A percentile compares a stretch with the other conserved stretches of the same genome.
Conservation (phyloP, 2,329 filamentous ascomycete genomes). For the Xylariaceae sp. region DNA sequence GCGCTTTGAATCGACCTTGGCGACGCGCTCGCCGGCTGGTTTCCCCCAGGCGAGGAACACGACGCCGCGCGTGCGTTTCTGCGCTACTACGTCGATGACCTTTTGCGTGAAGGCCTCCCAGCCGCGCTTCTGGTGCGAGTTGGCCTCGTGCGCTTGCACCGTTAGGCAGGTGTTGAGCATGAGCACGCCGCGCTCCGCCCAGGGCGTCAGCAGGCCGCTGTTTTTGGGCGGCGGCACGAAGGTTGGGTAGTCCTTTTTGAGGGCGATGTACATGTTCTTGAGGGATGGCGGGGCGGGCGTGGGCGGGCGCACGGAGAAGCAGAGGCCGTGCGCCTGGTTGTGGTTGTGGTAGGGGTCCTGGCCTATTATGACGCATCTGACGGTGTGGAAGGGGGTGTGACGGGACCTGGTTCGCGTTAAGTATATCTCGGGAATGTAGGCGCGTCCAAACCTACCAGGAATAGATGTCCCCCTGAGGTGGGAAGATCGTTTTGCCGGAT, state of each 20-base stretch:
- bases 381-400: constrained; percentile 79
- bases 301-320: constrained; percentile 89
- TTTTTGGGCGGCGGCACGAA: constrained; percentile 73
- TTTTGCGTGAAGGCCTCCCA: constrained; percentile 94
- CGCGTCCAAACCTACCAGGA: constrained; percentile 79
- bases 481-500: constrained; percentile 75
- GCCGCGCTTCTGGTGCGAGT: constrained; percentile 77
- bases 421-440: too few relatives aligned
- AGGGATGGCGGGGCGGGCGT: constrained; percentile 85
- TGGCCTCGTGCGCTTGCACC: constrained; percentile 82
- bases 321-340: constrained; percentile 93
- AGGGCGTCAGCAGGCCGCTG: constrained; percentile 80
- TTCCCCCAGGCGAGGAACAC: constrained; percentile 94
- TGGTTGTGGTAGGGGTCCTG: constrained; percentile 96
- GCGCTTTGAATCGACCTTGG: constrained; percentile 64
- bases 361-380: constrained; percentile 90
- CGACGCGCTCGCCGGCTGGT: constrained; percentile 75
- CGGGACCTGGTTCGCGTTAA: constrained; percentile 65
- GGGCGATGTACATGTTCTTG: constrained; percentile 85
- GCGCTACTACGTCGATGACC: constrained; percentile 81
- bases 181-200: constrained; percentile 89
- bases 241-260: constrained; percentile 81
- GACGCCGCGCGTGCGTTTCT: constrained; percentile 72
- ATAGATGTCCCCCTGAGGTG: constrained; percentile 84
- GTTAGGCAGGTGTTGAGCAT: constrained; percentile 94